Conservation (phyloP, 495 filamentous ascomycete genomes). For the Lineolata rhizophorae region DNA sequence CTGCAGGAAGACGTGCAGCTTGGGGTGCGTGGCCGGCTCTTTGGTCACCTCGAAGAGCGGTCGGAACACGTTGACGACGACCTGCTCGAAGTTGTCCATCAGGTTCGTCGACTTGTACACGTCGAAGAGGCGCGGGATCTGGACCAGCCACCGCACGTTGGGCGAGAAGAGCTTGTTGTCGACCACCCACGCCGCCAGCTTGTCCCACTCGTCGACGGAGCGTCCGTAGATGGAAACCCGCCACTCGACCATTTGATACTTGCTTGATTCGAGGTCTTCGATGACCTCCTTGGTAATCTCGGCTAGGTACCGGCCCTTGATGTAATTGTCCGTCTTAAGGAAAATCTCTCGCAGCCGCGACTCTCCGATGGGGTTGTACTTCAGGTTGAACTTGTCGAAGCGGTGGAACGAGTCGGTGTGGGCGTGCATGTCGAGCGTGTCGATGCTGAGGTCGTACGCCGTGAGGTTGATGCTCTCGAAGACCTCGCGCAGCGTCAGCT, state of each 20-base stretch:
- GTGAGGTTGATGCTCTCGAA: slow-evolving; percentile 95
- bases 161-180: slow-evolving; percentile 96
- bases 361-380: slow-evolving; percentile 95
- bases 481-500: slow-evolving; percentile 76
- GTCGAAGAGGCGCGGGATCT: slow-evolving; percentile 85
- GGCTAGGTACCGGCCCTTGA: slow-evolving; percentile 83
- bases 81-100: slow-evolving; percentile 76
- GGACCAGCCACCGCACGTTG: slow-evolving; percentile 93
- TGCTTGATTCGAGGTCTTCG: slow-evolving; percentile 91
- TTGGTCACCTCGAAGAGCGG: slow-evolving; percentile 89
- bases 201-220: slow-evolving; percentile 89
- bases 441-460: slow-evolving; percentile 93
- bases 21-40: slow-evolving; percentile 66
- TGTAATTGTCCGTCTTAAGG: slow-evolving; percentile 94
- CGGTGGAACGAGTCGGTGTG: slow-evolving; percentile 97
- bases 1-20: slow-evolving; percentile 87
- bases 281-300: slow-evolving; percentile 98
- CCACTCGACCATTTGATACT: slow-evolving; percentile 99
- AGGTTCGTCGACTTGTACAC: slow-evolving; percentile 76
- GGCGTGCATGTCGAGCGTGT: slow-evolving; percentile 97
- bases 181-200: slow-evolving; percentile 92
- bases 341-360: slow-evolving; percentile 90
- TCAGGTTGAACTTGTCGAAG: slow-evolving; percentile 98
- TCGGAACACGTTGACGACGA: slow-evolving; percentile 80
- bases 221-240: slow-evolving; percentile 92